Evolutionary conservation across 148 eudicot species (phyloP), one percentile per base, ranked within the genome.

Genomic region (Amaranthus palmeri): DNA sequence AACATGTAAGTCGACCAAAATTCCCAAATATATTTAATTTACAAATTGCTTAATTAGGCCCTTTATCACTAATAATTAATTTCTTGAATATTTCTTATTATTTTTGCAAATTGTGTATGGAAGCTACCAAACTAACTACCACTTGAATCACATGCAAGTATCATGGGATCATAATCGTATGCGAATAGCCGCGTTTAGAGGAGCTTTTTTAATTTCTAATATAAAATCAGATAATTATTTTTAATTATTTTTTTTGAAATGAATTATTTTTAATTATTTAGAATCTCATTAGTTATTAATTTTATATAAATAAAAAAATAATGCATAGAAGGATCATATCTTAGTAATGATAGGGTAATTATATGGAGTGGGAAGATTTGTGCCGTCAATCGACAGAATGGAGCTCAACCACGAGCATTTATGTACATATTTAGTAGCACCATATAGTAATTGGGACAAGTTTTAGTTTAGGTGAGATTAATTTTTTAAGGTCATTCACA

Each of bases 1-100:
- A 81, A 81, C 77, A 81, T 77, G 83, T 68, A 74, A 54, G 67
- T 81, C 75, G 85, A 86, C 86, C 81, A 81, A 77, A 81, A 83
- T 86, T 50, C 85, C 68, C 74, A 76, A 59, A 25, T 76, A 60
- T 53, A 15, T 72, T 56, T 68, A 57, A 41, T 60, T n/a, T 14
- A 18, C 54, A 11, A 45, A 45, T 47, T 54, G 8, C 71, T 10
- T 48, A 40, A 42, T 51, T 53, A 73, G 15, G 8, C 41, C 25
- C 4, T 10, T 48, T 42, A 14, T 8, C 17, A 9, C 13, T 43
- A 6, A 54, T 40, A 54, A 68, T 40, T 14, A 10, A 4, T 36
- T 12, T 59, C 25, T 42, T 15, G 36, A 25, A 25, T 25, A 25
- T 25, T 42, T 14, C 57, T 41, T 36, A n/a, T 64, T 47, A 12